Conservation (phyloP, 306 rosid genomes). For the Begonia loranthoides region DNA sequence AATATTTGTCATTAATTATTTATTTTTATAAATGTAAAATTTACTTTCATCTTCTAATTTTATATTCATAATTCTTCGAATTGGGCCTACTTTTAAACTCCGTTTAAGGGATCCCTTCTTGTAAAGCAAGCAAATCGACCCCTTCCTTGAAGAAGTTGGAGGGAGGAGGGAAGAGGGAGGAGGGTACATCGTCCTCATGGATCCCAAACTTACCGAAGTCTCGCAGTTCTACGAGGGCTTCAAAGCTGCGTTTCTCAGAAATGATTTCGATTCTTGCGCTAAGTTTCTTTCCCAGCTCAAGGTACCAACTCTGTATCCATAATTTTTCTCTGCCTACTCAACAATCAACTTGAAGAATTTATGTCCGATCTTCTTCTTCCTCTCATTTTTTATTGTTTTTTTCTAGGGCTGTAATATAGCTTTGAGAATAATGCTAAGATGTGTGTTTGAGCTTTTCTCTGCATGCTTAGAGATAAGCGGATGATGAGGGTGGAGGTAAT, state of each 20-base stretch:
- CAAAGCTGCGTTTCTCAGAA: slow-evolving; percentile 53
- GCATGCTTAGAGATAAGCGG: no score
- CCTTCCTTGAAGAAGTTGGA: not conserved
- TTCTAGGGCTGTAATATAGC: not conserved
- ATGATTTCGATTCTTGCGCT: slow-evolving; percentile 36
- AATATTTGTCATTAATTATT: no score
- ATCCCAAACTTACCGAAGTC: slow-evolving; percentile 66
- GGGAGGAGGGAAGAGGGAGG: not conserved
- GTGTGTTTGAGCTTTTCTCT: no score
- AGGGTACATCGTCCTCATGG: slow-evolving; percentile 24
- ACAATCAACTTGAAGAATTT: no score
- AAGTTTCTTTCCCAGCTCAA: slow-evolving; percentile 62
- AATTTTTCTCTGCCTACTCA: slow-evolving; percentile 23
- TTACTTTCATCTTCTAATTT: no score
- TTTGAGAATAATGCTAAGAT: no score
- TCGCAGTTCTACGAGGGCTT: slow-evolving; percentile 71
- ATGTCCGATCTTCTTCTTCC: no score
- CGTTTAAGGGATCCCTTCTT: slow-evolving; percentile 11
- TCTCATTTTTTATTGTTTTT: not conserved
- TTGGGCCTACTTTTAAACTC: no score
- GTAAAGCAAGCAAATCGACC: slow-evolving; percentile 10
- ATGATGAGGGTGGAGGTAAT: no score
- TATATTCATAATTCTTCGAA: no score
- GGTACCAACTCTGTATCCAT: slow-evolving; percentile 24
- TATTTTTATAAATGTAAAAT: no score